Base-by-base conservation (phyloP, 768 basidiomycete species). In the Agaricus sinodeliciosus region DNA sequence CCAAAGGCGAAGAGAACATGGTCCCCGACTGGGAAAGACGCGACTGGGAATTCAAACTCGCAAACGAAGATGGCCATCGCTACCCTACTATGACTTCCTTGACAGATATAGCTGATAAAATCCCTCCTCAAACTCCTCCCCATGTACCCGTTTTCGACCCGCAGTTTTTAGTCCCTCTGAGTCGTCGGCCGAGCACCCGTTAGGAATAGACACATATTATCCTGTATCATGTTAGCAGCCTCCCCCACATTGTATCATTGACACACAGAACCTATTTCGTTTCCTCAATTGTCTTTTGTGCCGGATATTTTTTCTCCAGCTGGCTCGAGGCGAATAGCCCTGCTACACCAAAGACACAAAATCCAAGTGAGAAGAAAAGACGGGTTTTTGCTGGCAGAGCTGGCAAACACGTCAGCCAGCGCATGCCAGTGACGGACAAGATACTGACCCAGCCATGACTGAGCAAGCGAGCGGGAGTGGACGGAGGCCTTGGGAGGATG, bases 21-120 rank as follows among this genome's bases (percentile, higher is more conserved):
- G 70, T 84, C 26, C 79, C 79, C 0, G 85, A 88, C 67, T 81
- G 79, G 76, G 74, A 80, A 60, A 78, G 76, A 55, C 69, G 76
- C 45, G 77, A 72, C 59, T 86, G 82, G 82, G 77, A 82, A 58
- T 69, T 75, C 60, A 73, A 70, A 62, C 56, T 78, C 46, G 73
- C 73, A 18, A 72, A 63, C 49, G 73, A 75, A 52, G 72, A 73
- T 36, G 73, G 76, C 18, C 73, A 77, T 58, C 64, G 75, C 44
- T 80, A 78, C 60, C 75, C 74, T 9, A 71, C 75, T 16, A 57
- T 74, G 39, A 56, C 67, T 16, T 72, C 73, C 22, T 58, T 72
- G 59, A 71, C 72, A 43, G 68, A 67, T 27, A 66, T 74, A 45
- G 56, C 59, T 18, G 69, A 70, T 58, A n/a, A n/a, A n/a, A n/a